These are phyloP conservation scores for Gossypium davidsonii DNA, from an alignment of 441 rosid genomes.

Conservation along the genomic window DNA sequence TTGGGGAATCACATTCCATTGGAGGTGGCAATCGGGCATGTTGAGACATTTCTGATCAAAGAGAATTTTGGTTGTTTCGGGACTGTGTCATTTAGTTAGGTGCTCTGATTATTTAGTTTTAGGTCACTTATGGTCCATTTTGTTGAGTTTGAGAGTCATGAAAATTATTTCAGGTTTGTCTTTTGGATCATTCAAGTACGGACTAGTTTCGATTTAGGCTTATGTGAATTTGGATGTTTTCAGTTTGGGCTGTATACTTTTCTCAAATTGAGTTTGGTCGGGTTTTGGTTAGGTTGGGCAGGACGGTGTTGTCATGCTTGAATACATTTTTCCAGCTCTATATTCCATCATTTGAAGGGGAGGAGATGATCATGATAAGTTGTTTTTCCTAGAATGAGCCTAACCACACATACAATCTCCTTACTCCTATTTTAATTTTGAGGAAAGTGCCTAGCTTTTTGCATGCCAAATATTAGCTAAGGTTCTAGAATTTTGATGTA, in stretches of 20 bases:
- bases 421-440: not conserved
- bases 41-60: not conserved
- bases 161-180: not conserved
- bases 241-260: not conserved
- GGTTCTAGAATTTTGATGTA: not conserved
- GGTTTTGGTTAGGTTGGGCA: not conserved
- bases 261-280: not conserved
- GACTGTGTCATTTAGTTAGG: not conserved
- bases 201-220: not conserved
- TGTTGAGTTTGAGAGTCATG: not conserved
- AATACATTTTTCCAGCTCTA: not conserved
- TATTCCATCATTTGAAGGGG: no score
- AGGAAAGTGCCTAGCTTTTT: not conserved
- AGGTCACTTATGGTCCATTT: not conserved
- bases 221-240: not conserved
- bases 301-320: not conserved
- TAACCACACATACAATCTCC: not conserved
- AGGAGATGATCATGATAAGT: not conserved
- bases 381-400: not conserved
- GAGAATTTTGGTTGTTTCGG: not conserved
- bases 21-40: not conserved
- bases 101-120: not conserved
- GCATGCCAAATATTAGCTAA: not conserved
- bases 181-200: not conserved
- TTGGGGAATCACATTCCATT: not conserved